phyloP scores from a whole-genome alignment of 257 asterid genomes.

The Scutellaria barbata region DNA sequence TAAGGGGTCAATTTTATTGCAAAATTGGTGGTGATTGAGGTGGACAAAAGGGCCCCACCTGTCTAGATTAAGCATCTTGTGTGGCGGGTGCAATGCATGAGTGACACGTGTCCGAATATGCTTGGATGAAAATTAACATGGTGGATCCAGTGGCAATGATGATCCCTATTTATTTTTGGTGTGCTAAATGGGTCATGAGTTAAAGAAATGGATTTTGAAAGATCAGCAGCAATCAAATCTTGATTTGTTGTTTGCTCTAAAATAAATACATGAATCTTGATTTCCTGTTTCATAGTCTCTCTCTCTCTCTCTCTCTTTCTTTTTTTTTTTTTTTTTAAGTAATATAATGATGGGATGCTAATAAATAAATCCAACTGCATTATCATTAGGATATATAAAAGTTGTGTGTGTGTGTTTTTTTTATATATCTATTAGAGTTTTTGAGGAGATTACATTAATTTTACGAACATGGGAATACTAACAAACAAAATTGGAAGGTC shows the following conservation, averaged over 20 bases:
- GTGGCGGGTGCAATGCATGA: constrained; percentile 32
- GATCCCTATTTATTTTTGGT: constrained; percentile 29
- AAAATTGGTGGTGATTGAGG: constrained; percentile 47
- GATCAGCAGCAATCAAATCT: constrained; percentile 45
- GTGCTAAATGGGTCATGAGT: constrained; percentile 34
- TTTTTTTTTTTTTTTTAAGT: neutral
- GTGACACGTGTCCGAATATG: constrained; percentile 29
- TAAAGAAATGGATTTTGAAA: constrained; percentile 37
- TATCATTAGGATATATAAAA: no score
- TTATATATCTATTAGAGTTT: no score
- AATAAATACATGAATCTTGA: constrained; percentile 25
- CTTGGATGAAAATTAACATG: constrained; percentile 31
- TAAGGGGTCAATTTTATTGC: constrained; percentile 40
- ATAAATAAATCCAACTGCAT: no score
- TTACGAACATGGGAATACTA: no score
- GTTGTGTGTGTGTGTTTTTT: no score
- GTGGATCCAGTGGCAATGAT: constrained; percentile 32
- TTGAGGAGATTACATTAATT: no score
- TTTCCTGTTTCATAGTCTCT: constrained; percentile 1
- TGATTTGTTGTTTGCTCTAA: constrained; percentile 16
- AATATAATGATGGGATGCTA: no score
- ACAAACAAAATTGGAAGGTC: no score
- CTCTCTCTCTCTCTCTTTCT: neutral
- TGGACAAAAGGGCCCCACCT: constrained; percentile 70
- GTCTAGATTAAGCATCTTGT: constrained; percentile 40